These are phyloP conservation scores for Solanum clarkiae DNA, from an alignment of 257 asterid genomes.

Conservation along the genomic window DNA sequence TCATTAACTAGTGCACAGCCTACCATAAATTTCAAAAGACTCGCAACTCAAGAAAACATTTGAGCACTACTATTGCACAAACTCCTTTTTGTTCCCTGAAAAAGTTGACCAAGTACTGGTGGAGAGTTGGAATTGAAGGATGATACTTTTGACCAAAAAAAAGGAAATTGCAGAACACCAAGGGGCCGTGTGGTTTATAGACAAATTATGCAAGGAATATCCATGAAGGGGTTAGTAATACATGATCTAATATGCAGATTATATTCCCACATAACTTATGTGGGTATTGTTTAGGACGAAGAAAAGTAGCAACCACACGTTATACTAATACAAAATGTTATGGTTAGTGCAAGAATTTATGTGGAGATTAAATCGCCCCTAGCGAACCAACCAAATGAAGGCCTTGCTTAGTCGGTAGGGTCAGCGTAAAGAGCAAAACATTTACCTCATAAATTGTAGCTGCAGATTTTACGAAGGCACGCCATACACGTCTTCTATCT, in stretches of 20 bases:
- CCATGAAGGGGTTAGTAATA: not conserved
- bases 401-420: not conserved
- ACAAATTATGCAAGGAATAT: not conserved
- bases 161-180: not conserved
- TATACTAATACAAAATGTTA: not conserved
- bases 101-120: not conserved
- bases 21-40: not conserved
- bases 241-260: not conserved
- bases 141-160: not conserved
- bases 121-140: not conserved
- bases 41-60: not conserved
- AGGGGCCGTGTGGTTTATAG: not conserved
- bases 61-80: not conserved
- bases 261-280: not conserved
- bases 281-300: not conserved
- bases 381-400: not conserved
- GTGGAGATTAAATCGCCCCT: not conserved
- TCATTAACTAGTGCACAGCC: not conserved
- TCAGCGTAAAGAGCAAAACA: not conserved
- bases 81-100: not conserved
- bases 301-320: not conserved
- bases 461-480: constrained; percentile 75
- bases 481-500: constrained; percentile 65
- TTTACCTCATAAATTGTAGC: constrained; percentile 67
- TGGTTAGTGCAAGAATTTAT: not conserved